These are phyloP conservation scores for Xylariaceae sp. DNA, from an alignment of 2,329 filamentous ascomycete species.

Conservation along the genomic window DNA sequence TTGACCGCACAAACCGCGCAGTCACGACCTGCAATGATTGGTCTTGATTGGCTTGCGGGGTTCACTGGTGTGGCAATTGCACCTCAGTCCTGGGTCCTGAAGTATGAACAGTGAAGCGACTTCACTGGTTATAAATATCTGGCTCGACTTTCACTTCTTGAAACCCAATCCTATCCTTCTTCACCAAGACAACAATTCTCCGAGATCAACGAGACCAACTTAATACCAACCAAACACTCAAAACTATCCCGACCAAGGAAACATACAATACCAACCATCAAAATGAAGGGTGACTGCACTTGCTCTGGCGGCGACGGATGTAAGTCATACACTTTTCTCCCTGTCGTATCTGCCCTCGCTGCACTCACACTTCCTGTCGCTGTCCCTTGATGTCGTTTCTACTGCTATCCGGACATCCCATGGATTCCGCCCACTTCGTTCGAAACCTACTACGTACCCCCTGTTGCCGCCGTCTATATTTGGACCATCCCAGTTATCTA, in stretches of 20 bases:
- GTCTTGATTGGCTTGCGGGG: conserved; percentile 4
- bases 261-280: conserved; percentile 11
- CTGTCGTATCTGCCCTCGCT: conserved; percentile 1
- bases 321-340: conserved; percentile 9
- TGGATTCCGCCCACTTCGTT: too few relatives aligned
- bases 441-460: too few relatives aligned
- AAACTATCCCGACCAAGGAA: conserved; percentile 7
- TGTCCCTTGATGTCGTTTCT: too few relatives aligned
- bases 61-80: conserved; percentile 3
- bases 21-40: neutral
- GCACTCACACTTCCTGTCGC: neutral
- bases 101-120: neutral
- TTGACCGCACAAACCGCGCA: conserved; percentile 14
- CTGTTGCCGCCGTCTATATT: too few relatives aligned
- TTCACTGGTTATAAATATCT: conserved; percentile 3
- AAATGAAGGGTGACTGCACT: conserved; percentile 25
- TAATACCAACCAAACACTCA: conserved; percentile 1
- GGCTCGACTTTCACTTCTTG: neutral
- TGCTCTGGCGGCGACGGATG: conserved; percentile 20
- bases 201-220: neutral
- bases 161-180: neutral
- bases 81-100: neutral
- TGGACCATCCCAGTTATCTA: neutral
- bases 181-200: neutral
- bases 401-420: too few relatives aligned